A percentile compares a stretch with the other conserved stretches of the same genome.
These are phyloP conservation scores for Teunomyces stri DNA, from an alignment of 805 yeast genomes.

Conservation along the genomic window DNA sequence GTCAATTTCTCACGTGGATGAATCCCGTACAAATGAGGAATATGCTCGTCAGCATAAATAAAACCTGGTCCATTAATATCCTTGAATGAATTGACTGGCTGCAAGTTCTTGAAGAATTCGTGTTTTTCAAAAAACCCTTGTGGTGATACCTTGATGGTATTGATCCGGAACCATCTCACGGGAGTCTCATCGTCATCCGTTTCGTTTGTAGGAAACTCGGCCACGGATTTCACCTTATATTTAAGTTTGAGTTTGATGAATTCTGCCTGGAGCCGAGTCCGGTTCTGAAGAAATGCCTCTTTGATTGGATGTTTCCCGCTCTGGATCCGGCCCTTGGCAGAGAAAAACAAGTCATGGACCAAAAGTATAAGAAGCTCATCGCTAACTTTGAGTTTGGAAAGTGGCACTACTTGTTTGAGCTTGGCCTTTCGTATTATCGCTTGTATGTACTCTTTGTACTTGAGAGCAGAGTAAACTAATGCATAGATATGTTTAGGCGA, in stretches of 20 bases:
- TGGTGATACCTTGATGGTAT: constrained; percentile 52
- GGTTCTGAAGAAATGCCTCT: constrained; percentile 73
- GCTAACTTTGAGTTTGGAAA: constrained; percentile 41
- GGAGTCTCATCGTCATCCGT: constrained; percentile 66
- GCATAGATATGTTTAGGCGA: constrained; percentile 89
- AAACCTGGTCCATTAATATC: constrained; percentile 48
- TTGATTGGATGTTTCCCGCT: constrained; percentile 87
- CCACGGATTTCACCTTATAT: constrained; percentile 57
- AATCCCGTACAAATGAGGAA: constrained; percentile 78
- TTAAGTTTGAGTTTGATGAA: constrained; percentile 72
- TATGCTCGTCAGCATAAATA: constrained; percentile 68
- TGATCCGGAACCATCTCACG: constrained; percentile 76
- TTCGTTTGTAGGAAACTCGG: constrained; percentile 43
- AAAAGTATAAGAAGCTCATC: constrained; percentile 58
- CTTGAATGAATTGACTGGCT: constrained; percentile 44
- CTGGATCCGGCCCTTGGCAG: constrained; percentile 77
- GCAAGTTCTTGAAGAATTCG: constrained; percentile 39
- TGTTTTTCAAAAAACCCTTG: constrained; percentile 27
- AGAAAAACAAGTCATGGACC: constrained; percentile 77
- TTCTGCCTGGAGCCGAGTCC: constrained; percentile 81
- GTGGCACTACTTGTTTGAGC: constrained; percentile 50
- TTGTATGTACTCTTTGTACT: constrained; percentile 62
- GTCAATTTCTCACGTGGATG: constrained; percentile 74
- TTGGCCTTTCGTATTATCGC: constrained; percentile 65
- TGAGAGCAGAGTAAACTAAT: constrained; percentile 72